Percentiles rank a stretch among this genome's conserved stretches.
Evolutionary conservation across 2,329 filamentous ascomycete species (phyloP).

Genomic region (Arthrobotrys pseudoclavata): DNA sequence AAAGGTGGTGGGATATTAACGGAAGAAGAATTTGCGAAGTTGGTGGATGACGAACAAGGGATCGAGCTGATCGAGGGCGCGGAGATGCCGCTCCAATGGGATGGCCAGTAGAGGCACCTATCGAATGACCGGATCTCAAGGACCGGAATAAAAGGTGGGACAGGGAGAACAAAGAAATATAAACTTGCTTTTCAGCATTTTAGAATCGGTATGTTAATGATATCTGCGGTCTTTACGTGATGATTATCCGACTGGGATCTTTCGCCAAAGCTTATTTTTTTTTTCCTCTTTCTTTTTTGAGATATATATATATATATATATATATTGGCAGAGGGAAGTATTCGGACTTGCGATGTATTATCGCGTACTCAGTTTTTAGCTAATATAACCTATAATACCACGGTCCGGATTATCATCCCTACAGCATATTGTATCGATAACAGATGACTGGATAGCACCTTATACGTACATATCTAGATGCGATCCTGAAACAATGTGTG

Average conservation of each 20-base stretch:
- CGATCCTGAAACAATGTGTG: no score
- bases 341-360: constrained; percentile 22
- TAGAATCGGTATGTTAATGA: constrained; percentile 30
- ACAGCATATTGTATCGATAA: constrained; percentile 26
- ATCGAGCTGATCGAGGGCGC: constrained; percentile 56
- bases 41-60: constrained; percentile 68
- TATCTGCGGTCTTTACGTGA: constrained; percentile 20
- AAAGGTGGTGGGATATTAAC: constrained; percentile 71
- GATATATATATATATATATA: constrained; percentile 34
- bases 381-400: constrained; percentile 34
- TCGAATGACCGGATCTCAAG: not conserved
- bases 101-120: constrained; percentile 37
- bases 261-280: constrained; percentile 9
- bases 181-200: constrained; percentile 32
- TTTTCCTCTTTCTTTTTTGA: not conserved
- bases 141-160: constrained; percentile 16
- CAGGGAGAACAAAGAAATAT: constrained; percentile 26
- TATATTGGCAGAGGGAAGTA: constrained; percentile 29
- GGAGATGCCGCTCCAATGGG: constrained; percentile 57
- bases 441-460: not conserved
- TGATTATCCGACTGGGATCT: constrained; percentile 12
- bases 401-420: constrained; percentile 19
- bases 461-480: not conserved
- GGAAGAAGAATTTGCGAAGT: constrained; percentile 73
- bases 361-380: constrained; percentile 43